Evolutionary conservation across 1,139 yeast species (phyloP).

Genomic region (Eremothecium sinecaudum): DNA sequence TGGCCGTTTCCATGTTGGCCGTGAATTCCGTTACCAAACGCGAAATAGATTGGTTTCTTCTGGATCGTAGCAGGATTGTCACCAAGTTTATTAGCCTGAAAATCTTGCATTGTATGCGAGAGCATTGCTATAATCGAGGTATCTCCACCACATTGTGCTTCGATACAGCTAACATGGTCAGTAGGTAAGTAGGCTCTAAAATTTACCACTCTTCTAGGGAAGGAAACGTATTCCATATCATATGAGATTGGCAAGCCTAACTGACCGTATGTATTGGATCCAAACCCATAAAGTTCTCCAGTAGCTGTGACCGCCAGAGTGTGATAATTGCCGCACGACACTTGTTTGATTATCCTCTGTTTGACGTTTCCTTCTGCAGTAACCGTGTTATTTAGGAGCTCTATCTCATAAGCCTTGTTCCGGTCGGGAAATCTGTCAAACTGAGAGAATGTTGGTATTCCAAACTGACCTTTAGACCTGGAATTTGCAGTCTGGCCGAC

Average conservation of each 20-base stretch:
- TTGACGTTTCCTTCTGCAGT: slow-evolving; percentile 19
- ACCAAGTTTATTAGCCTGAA: too few relatives aligned
- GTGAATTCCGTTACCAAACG: slow-evolving; percentile 75
- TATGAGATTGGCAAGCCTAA: slow-evolving; percentile 63
- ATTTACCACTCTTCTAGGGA: slow-evolving; percentile 50
- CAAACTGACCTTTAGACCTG: slow-evolving; percentile 68
- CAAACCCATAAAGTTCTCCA: slow-evolving; percentile 75
- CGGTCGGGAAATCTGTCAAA: slow-evolving; percentile 33
- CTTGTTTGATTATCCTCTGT: slow-evolving; percentile 43
- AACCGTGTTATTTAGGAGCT: slow-evolving; percentile 21
- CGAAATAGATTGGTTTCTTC: slow-evolving; percentile 33
- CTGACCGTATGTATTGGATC: slow-evolving; percentile 74
- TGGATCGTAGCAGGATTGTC: slow-evolving; percentile 17
- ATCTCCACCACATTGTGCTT: slow-evolving; percentile 59
- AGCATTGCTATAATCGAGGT: slow-evolving; percentile 49
- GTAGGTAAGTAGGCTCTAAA: slow-evolving; percentile 34
- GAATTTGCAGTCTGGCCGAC: slow-evolving; percentile 19
- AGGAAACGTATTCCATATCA: slow-evolving; percentile 56
- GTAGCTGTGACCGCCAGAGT: slow-evolving; percentile 53
- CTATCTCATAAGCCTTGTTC: slow-evolving; percentile 22
- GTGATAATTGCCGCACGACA: slow-evolving; percentile 70
- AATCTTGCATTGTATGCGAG: slow-evolving; percentile 17
- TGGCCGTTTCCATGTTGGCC: slow-evolving; percentile 86
- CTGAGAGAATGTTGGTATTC: slow-evolving; percentile 64
- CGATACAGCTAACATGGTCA: slow-evolving; percentile 37